Base-by-base conservation (phyloP, 169 alveolate genomes). In the Toxoplasma gondii region DNA sequence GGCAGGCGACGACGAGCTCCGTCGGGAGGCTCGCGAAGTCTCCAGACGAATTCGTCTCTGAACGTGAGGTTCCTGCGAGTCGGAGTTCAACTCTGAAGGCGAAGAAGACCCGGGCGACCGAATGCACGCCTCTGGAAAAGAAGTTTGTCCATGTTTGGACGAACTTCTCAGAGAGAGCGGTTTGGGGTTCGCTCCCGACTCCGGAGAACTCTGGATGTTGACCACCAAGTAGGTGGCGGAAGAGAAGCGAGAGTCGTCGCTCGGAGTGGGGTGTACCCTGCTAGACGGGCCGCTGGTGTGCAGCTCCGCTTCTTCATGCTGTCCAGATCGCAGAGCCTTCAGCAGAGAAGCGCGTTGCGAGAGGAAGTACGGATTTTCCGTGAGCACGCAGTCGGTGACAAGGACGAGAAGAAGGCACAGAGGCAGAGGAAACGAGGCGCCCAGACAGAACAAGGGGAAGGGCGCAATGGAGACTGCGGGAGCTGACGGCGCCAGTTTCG, bases 291-390 rank as follows among this genome's bases (percentile, higher is more conserved):
- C n/a, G n/a, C n/a, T 27, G 74, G n/a, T 4, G 34, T 31, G 74
- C n/a, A 31, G 74, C 7, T 31, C 22, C 74, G 7, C 22, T 4
- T 16, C 22, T 64, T 64, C 74, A 16, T 4, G 74, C 74, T 16
- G 7, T 1, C n/a, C n/a, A 16, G 74, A 64, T 1, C 74, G 74
- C 74, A 82, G 1, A 10, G 67, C 90, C 17, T 49, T 24, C n/a
- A 31, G 41, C 36, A 82, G 64, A 27, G 29, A 24, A 34, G n/a
- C 67, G 27, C n/a, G 53, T 31, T 82, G 90, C 9, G 69, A 12
- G 67, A 39, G 41, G 64, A 82, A 82, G 67, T 82, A 82, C 53
- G 90, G 90, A 41, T 82, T 82, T 82, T 82, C 90, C 10, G 24
- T 38, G 43, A 82, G 90, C 12, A 82, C 1, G 5, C 90, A 82